Evolutionary conservation across 2,329 filamentous ascomycete species (phyloP).

Genomic region (Cytospora mali): DNA sequence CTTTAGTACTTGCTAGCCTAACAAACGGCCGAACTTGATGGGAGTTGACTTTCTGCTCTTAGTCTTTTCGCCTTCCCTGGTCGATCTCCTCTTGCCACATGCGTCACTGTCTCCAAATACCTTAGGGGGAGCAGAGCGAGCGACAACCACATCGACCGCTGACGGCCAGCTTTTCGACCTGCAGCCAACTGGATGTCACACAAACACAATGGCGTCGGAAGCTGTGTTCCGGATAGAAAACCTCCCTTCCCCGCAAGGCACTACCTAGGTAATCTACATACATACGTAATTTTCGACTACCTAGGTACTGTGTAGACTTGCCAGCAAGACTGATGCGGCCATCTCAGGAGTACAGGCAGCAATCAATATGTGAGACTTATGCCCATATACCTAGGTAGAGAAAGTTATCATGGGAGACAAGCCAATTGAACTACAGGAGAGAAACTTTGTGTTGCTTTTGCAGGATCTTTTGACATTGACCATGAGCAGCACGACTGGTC

Average conservation of each 20-base stretch:
- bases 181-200: background rate
- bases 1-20: background rate
- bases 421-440: too few species aligned
- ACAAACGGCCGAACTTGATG: background rate
- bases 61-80: background rate
- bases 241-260: background rate
- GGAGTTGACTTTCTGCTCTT: background rate
- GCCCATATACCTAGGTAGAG: too few species aligned
- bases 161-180: background rate
- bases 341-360: background rate
- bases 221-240: background rate
- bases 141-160: background rate
- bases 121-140: background rate
- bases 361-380: background rate
- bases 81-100: background rate
- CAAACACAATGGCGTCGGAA: background rate
- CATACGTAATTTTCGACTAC: too few species aligned
- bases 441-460: too few species aligned
- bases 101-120: background rate
- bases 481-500: too few species aligned
- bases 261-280: too few species aligned
- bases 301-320: too few species aligned
- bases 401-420: too few species aligned
- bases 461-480: too few species aligned
- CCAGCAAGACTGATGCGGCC: background rate